These are phyloP conservation scores for Kockovaella imperatae DNA, from an alignment of 768 basidiomycete genomes.

Conservation along the genomic window DNA sequence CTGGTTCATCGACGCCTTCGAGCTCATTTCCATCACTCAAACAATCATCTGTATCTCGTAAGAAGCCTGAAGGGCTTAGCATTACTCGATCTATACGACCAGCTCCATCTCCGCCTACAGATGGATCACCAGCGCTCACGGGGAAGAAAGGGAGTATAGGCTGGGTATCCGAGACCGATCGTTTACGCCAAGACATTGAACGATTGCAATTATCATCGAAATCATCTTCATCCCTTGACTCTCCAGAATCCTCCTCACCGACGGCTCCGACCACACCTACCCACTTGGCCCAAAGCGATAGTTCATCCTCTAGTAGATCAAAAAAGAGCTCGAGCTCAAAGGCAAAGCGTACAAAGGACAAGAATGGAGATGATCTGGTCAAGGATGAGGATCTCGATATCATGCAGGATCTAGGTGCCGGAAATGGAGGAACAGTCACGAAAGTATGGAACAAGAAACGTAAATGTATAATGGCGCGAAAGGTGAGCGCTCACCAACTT, in stretches of 20 bases:
- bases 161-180: conserved; percentile 21
- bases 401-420: conserved; percentile 82
- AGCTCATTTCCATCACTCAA: too few species aligned
- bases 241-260: conserved; percentile 14
- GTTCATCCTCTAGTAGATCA: neutral
- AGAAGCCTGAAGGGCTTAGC: conserved; percentile 42
- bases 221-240: conserved; percentile 17
- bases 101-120: conserved; percentile 28
- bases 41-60: conserved; percentile 28
- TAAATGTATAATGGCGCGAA: conserved; percentile 93
- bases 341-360: conserved; percentile 47
- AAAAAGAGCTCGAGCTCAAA: conserved; percentile 16
- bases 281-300: neutral
- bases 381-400: conserved; percentile 81
- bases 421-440: conserved; percentile 96
- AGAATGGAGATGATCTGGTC: conserved; percentile 72
- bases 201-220: conserved; percentile 28
- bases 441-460: conserved; percentile 89
- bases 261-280: conserved; percentile 10
- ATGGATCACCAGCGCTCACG: neutral
- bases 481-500: conserved; percentile 52
- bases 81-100: conserved; percentile 37
- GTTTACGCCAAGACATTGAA: conserved; percentile 29
- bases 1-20: too few species aligned
- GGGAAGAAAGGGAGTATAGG: conserved; percentile 5